Evolutionary conservation across 345 rosid genomes (phyloP).

Genomic region (Lepidium africanum): DNA sequence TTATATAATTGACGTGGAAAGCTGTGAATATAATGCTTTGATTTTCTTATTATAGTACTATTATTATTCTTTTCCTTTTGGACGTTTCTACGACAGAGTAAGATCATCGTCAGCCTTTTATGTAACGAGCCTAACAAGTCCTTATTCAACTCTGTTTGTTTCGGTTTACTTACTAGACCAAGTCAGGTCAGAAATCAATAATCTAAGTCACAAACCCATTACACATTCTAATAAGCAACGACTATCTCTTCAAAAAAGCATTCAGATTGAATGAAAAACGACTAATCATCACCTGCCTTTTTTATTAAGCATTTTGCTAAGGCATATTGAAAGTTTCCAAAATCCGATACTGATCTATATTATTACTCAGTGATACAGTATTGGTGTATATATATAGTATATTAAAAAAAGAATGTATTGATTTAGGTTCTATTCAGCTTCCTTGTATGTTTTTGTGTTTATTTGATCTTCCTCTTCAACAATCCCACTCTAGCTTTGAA

Average conservation of each 20-base stretch:
- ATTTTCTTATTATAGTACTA: neutral
- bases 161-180: neutral
- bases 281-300: neutral
- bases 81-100: neutral
- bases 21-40: neutral
- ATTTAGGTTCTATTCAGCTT: neutral
- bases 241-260: neutral
- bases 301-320: neutral
- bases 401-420: neutral
- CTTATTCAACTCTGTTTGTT: neutral
- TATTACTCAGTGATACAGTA: neutral
- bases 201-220: neutral
- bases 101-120: neutral
- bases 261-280: neutral
- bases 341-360: neutral
- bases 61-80: neutral
- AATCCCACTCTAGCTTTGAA: neutral
- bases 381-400: neutral
- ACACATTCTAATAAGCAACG: neutral
- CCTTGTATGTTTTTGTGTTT: neutral
- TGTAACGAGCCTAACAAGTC: too few relatives aligned
- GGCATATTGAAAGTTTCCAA: neutral
- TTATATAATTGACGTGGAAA: neutral
- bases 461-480: slow-evolving; percentile 1
- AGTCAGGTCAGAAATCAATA: neutral